Percentiles rank a stretch among this genome's conserved stretches.
Evolutionary conservation across 2,329 filamentous ascomycete genomes (phyloP).

Genomic region (Sporothrix humicola): DNA sequence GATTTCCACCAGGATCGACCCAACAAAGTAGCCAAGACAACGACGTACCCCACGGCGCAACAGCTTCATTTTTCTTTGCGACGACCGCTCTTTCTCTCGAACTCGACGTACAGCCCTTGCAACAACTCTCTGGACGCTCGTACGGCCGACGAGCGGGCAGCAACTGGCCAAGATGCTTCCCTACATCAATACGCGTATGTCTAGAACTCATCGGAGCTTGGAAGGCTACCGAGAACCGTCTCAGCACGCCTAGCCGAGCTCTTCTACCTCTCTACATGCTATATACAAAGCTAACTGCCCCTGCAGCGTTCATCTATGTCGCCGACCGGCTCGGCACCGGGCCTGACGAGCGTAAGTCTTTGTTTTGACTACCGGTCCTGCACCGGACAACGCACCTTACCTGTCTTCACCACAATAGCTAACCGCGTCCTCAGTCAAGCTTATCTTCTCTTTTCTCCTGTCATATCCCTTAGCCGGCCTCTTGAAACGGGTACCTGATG

Average conservation of each 20-base stretch:
- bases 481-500: slow-evolving; percentile 88
- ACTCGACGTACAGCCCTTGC: background rate
- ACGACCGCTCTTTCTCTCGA: background rate
- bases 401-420: background rate
- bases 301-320: slow-evolving; percentile 53
- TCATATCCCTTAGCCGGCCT: slow-evolving; percentile 90
- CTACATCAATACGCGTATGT: slow-evolving; percentile 42
- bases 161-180: slow-evolving; percentile 41
- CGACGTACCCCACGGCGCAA: background rate
- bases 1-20: background rate
- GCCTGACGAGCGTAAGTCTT: slow-evolving; percentile 53
- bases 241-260: background rate
- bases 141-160: slow-evolving; percentile 7
- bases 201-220: background rate
- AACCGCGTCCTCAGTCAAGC: slow-evolving; percentile 70
- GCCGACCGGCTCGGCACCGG: slow-evolving; percentile 51
- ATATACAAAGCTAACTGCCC: background rate
- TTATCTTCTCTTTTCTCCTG: slow-evolving; percentile 85
- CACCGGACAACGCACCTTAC: background rate
- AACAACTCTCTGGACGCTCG: slow-evolving; percentile 10
- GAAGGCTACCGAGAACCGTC: background rate
- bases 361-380: background rate
- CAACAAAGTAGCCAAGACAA: background rate
- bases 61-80: background rate
- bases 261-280: background rate